phyloP scores from a whole-genome alignment of 768 basidiomycete genomes.

The Gymnopilus dilepis region DNA sequence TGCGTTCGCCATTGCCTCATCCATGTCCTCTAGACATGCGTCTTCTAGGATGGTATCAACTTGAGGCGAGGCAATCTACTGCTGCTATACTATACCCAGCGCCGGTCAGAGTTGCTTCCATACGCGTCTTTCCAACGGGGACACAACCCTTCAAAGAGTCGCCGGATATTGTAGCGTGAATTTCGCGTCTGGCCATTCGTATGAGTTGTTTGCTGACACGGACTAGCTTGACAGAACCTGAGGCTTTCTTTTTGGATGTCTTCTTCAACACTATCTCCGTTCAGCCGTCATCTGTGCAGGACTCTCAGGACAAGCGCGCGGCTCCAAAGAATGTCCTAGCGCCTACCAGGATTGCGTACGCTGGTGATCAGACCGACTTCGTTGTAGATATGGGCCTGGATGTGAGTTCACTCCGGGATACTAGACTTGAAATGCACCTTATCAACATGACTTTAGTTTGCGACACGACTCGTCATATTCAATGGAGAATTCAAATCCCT shows the following conservation, averaged over 20 bases:
- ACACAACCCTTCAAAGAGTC: conserved; percentile 63
- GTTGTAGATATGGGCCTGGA: conserved; percentile 71
- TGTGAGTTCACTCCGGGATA: conserved; percentile 42
- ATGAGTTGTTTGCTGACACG: conserved; percentile 1
- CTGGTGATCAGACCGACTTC: conserved; percentile 72
- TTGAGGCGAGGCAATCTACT: conserved; percentile 62
- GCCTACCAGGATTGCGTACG: conserved; percentile 72
- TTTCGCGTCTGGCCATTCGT: conserved; percentile 24
- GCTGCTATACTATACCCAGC: conserved; percentile 75
- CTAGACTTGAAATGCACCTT: not conserved
- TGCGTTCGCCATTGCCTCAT: not conserved
- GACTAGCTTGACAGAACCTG: conserved; percentile 69
- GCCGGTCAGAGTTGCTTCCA: conserved; percentile 68
- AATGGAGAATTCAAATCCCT: conserved; percentile 73
- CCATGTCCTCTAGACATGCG: conserved; percentile 36
- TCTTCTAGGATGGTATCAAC: conserved; percentile 72
- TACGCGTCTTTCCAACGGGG: conserved; percentile 74
- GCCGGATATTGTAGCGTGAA: conserved; percentile 67
- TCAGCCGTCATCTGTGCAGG: conserved; percentile 36
- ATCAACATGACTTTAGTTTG: conserved; percentile 48
- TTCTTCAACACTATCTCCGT: conserved; percentile 76
- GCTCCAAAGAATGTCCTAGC: conserved; percentile 71
- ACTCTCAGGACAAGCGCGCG: conserved; percentile 62
- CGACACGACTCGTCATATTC: conserved; percentile 81
- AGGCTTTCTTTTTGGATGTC: conserved; percentile 74